phyloP scores from a whole-genome alignment of 2,329 filamentous ascomycete genomes.

The Calonectria montana region DNA sequence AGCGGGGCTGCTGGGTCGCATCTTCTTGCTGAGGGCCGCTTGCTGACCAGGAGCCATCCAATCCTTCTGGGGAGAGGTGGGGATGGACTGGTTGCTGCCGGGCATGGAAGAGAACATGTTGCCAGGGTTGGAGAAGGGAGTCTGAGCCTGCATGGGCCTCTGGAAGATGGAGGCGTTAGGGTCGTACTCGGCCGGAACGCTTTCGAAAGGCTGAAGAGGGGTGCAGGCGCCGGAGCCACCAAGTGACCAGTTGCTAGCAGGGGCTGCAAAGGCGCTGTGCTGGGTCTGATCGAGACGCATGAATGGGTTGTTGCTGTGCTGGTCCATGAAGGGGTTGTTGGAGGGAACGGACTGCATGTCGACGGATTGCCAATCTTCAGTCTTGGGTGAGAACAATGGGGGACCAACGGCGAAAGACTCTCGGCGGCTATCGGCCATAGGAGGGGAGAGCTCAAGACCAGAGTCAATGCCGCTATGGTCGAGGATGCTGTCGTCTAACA shows the following conservation, averaged over 20 bases:
- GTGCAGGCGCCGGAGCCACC: slow-evolving; percentile 78
- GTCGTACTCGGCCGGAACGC: slow-evolving; percentile 68
- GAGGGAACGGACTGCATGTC: slow-evolving; percentile 74
- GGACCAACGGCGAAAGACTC: slow-evolving; percentile 70
- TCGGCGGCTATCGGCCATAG: slow-evolving; percentile 71
- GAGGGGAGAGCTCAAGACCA: slow-evolving; percentile 71
- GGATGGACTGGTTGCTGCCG: slow-evolving; percentile 61
- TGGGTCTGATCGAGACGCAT: slow-evolving; percentile 70
- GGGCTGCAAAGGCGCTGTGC: slow-evolving; percentile 52
- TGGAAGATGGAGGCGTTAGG: slow-evolving; percentile 64
- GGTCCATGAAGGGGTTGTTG: slow-evolving; percentile 72
- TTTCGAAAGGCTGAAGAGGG: slow-evolving; percentile 74
- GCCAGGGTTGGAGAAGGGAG: slow-evolving; percentile 65
- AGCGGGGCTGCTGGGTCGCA: slow-evolving; percentile 74
- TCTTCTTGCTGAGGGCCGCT: slow-evolving; percentile 67
- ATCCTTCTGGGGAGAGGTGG: slow-evolving; percentile 68
- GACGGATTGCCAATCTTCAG: slow-evolving; percentile 71
- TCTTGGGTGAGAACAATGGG: slow-evolving; percentile 73
- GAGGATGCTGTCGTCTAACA: slow-evolving; percentile 70
- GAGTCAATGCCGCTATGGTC: slow-evolving; percentile 71
- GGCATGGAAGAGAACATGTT: slow-evolving; percentile 66
- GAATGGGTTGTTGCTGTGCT: slow-evolving; percentile 73
- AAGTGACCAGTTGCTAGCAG: slow-evolving; percentile 69
- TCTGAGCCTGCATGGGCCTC: slow-evolving; percentile 62
- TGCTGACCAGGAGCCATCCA: slow-evolving; percentile 60